Conservation (phyloP, 441 rosid genomes). For the Raphanus hybrid region DNA sequence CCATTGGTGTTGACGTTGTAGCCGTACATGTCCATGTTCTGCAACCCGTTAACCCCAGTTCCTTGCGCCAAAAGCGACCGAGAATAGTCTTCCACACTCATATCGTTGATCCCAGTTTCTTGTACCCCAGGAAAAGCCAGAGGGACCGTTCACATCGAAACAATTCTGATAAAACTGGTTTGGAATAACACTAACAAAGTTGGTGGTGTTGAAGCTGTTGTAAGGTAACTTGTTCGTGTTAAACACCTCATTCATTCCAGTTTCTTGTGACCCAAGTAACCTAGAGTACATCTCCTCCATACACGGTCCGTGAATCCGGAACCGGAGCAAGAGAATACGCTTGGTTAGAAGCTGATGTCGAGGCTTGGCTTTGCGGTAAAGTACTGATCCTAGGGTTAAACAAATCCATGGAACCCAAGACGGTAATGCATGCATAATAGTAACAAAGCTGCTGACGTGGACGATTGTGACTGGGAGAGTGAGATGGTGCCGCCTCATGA, state of each 20-base stretch:
- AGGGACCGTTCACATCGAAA: neutral
- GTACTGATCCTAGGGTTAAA: slow-evolving; percentile 1
- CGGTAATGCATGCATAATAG: too few relatives aligned
- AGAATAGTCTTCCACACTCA: too few relatives aligned
- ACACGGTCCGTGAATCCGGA: neutral
- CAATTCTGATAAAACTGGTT: slow-evolving; percentile 4
- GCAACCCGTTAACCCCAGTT: neutral
- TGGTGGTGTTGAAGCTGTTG: slow-evolving; percentile 9
- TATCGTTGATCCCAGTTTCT: neutral
- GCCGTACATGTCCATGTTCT: slow-evolving; percentile 17
- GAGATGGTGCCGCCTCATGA: slow-evolving; percentile 90
- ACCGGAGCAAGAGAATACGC: slow-evolving; percentile 20
- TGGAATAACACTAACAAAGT: neutral
- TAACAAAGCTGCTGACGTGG: neutral
- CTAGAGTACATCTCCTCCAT: neutral
- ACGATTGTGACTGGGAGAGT: slow-evolving; percentile 38
- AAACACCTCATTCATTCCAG: neutral
- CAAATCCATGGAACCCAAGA: neutral
- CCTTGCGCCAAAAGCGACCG: too few relatives aligned
- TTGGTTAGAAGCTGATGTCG: slow-evolving; percentile 24
- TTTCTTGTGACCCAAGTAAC: slow-evolving; percentile 12
- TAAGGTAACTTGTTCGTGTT: slow-evolving; percentile 17
- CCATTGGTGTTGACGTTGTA: slow-evolving; percentile 14
- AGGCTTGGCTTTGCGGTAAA: slow-evolving; percentile 3
- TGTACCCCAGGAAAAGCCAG: neutral